Evolutionary conservation across 768 basidiomycete genomes (phyloP).

Genomic region (Paxillus ammoniavirescens): DNA sequence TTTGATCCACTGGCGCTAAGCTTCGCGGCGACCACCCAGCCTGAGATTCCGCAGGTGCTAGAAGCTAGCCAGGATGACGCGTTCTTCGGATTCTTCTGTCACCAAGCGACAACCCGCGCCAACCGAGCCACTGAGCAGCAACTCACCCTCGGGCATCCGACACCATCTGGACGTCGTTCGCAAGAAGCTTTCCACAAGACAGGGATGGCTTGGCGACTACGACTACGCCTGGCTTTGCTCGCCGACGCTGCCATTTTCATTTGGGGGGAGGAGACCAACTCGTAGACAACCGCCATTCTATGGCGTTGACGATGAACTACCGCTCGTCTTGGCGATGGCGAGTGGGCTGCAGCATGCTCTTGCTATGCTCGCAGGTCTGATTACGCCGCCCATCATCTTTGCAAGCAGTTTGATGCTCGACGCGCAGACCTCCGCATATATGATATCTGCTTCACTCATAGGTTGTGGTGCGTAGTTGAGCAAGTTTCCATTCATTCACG

Average conservation of each 20-base stretch:
- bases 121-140: constrained; percentile 7
- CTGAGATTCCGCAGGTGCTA: background rate
- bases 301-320: constrained; percentile 67
- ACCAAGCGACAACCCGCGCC: constrained; percentile 18
- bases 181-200: constrained; percentile 44
- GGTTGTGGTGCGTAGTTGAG: constrained; percentile 57
- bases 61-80: constrained; percentile 9
- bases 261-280: constrained; percentile 26
- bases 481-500: background rate
- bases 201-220: constrained; percentile 86
- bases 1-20: background rate
- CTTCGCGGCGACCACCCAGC: background rate
- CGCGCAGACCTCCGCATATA: constrained; percentile 59
- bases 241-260: constrained; percentile 61
- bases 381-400: constrained; percentile 83
- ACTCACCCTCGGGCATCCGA: constrained; percentile 4
- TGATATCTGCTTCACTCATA: constrained; percentile 81
- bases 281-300: constrained; percentile 66
- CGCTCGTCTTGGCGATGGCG: constrained; percentile 68
- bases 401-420: constrained; percentile 62
- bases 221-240: constrained; percentile 75
- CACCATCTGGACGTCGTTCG: constrained; percentile 14
- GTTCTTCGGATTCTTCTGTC: constrained; percentile 7
- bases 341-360: constrained; percentile 75
- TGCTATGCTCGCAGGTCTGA: constrained; percentile 80